These are phyloP conservation scores for Cynanchum wilfordii DNA, from an alignment of 257 asterid species.

Conservation along the genomic window DNA sequence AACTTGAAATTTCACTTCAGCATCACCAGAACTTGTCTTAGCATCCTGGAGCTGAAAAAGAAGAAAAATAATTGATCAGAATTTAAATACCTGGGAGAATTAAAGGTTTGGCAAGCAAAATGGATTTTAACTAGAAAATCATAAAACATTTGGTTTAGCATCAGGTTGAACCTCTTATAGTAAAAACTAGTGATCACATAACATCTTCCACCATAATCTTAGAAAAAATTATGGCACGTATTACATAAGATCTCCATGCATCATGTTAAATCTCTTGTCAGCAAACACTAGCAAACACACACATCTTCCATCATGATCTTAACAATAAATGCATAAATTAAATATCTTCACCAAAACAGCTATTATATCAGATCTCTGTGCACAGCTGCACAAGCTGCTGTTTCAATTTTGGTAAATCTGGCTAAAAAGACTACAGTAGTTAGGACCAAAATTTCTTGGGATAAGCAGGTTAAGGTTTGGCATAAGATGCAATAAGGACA, in stretches of 20 bases:
- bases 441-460: not conserved
- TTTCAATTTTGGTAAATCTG: not conserved
- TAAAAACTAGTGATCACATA: not conserved
- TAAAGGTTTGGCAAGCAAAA: not conserved
- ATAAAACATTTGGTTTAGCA: not conserved
- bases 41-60: slow-evolving; percentile 58
- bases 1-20: slow-evolving; percentile 82
- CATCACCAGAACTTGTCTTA: slow-evolving; percentile 51
- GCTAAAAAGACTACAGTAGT: not conserved
- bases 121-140: not conserved
- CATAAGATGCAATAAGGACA: not conserved
- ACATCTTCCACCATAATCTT: not conserved
- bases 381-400: not conserved
- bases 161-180: not conserved
- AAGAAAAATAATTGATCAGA: not conserved
- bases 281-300: not conserved
- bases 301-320: not conserved
- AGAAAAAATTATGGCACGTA: too few relatives aligned
- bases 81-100: not conserved
- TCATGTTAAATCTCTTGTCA: not conserved
- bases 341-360: too few relatives aligned
- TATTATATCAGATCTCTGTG: not conserved
- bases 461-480: not conserved
- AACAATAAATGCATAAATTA: not conserved
- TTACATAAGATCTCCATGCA: too few relatives aligned